phyloP scores from a whole-genome alignment of 306 rosid genomes.

The Argentina anserina region DNA sequence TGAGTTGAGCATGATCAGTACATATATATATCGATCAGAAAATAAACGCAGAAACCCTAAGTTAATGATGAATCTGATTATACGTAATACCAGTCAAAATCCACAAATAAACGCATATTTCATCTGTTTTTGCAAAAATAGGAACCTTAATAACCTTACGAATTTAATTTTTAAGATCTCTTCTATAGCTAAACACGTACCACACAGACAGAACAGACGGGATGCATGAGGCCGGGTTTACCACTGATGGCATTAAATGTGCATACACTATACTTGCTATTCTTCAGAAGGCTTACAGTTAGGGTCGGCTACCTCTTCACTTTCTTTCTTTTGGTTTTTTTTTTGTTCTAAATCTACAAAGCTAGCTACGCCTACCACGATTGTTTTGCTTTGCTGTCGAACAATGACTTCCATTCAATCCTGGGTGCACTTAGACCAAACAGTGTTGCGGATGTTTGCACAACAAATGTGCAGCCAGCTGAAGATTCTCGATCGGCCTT shows the following conservation, averaged over 20 bases:
- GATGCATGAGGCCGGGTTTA: too few relatives aligned
- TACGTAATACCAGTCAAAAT: background rate
- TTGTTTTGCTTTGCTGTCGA: too few relatives aligned
- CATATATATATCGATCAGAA: background rate
- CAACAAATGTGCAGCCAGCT: too few relatives aligned
- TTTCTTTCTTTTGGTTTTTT: background rate
- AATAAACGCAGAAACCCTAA: background rate
- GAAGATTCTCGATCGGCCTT: too few relatives aligned
- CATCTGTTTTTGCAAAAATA: background rate
- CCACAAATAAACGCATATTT: background rate
- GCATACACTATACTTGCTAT: background rate
- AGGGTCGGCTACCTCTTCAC: background rate
- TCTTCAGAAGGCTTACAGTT: background rate
- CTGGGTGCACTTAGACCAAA: too few relatives aligned
- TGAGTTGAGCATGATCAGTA: background rate
- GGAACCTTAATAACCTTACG: background rate
- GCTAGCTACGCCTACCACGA: too few relatives aligned
- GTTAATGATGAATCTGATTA: background rate
- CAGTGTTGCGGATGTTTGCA: too few relatives aligned
- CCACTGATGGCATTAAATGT: too few relatives aligned
- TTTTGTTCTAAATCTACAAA: background rate
- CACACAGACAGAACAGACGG: too few relatives aligned
- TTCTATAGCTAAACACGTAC: too few relatives aligned
- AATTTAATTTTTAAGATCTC: too few relatives aligned
- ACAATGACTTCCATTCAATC: too few relatives aligned